Evolutionary conservation across 495 filamentous ascomycete species (phyloP).

Genomic region (Astrothelium subdiscretum): DNA sequence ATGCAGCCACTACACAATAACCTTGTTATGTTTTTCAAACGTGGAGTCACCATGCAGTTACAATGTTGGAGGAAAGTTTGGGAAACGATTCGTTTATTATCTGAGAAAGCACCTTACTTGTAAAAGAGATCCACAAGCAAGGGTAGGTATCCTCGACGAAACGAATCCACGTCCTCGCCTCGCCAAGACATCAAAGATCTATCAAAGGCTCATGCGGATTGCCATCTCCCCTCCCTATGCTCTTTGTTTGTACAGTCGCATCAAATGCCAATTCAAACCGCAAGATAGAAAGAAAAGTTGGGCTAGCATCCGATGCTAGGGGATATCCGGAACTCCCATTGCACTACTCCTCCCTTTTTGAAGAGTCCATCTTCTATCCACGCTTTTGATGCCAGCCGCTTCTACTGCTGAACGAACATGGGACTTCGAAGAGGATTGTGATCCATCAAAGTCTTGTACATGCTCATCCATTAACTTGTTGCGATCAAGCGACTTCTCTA

Average conservation of each 20-base stretch:
- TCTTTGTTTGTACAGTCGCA: not conserved
- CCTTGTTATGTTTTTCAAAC: not conserved
- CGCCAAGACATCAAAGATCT: not conserved
- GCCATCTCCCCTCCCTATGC: not conserved
- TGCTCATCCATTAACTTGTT: not conserved
- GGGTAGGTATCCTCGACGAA: slow-evolving; percentile 2
- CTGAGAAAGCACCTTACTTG: not conserved
- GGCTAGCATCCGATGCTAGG: slow-evolving; percentile 16
- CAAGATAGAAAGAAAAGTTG: slow-evolving; percentile 17
- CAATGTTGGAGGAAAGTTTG: not conserved
- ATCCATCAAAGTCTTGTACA: not conserved
- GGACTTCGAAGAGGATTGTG: not conserved
- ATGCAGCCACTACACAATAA: not conserved
- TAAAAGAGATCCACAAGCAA: not conserved
- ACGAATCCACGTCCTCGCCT: slow-evolving; percentile 3
- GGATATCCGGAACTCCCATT: slow-evolving; percentile 3
- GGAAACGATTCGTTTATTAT: not conserved
- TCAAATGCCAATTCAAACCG: not conserved
- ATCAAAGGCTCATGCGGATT: slow-evolving; percentile 3
- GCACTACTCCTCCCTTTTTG: not conserved
- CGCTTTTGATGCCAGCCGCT: slow-evolving; percentile 8
- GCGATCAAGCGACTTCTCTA: slow-evolving; percentile 39
- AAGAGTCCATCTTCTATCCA: slow-evolving; percentile 68
- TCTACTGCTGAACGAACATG: not conserved
- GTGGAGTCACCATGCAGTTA: not conserved